Evolutionary conservation across 108 stramenopile species (phyloP), one percentile per base, ranked within the genome.

Genomic region (Discostella pseudostelligera): DNA sequence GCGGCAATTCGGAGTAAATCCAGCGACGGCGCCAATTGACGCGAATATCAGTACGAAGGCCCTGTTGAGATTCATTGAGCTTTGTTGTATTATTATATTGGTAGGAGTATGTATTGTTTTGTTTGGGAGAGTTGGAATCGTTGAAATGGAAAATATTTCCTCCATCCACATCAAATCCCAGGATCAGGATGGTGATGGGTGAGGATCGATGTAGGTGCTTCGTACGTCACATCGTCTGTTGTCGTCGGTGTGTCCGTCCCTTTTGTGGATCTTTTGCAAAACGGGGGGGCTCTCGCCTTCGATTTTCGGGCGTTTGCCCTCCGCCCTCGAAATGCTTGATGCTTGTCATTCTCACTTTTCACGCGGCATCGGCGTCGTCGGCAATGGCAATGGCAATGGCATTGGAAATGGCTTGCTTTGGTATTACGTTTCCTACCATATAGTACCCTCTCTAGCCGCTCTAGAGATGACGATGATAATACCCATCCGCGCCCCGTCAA

Each of bases 401-500:
- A 40, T 40, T 40, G 39, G 39, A 40, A 11, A 40, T 40, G 39
- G 9, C 7, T 40, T 40, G 39, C 9, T 40, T 7, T 40, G 7
- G 39, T 40, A 13, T 19, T 7, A 19, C 5, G 17, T 19, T 43
- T 16, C 14, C 2, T 2, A 10, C 51, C 51, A 14, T 19, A 1
- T 11, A 10, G 8, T 3, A 4, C 19, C 16, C 51, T 53, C 13
- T 29, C 19, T 11, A 4, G 12, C 17, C 12, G 25, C 51, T 8
- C 42, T 32, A 3, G 5, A 21, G 46, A 35, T 48, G 17, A 51
- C 24, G 39, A 77, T 60, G 68, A 69, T 77, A 48, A 69, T 77
- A 14, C 76, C 69, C 35, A 69, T 77, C 64, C 62, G 49, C 25
- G n/a, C 56, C 17, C 63, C 68, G 19, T 32, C 57, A 8, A 16